phyloP scores from a whole-genome alignment of 2,329 filamentous ascomycete genomes.

The Ceratocystis colombiana region DNA sequence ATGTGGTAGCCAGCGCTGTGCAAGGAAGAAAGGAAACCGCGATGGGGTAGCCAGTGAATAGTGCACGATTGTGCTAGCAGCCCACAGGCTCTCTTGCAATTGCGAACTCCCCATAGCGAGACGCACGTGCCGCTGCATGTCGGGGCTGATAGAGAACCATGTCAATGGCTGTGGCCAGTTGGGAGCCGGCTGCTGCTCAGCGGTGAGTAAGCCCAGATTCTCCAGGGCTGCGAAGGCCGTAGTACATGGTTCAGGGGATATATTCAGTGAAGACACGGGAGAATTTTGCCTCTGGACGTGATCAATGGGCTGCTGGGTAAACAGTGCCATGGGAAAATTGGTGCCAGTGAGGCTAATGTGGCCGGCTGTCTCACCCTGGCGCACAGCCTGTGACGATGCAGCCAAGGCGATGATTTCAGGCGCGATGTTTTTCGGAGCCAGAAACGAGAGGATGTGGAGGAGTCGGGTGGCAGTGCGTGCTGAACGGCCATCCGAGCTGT shows the following conservation, averaged over 20 bases:
- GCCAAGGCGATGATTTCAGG: conserved; percentile 8
- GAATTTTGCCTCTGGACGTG: neutral
- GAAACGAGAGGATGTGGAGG: neutral
- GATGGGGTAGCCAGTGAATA: neutral
- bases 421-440: neutral
- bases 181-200: neutral
- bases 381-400: neutral
- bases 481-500: neutral
- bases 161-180: neutral
- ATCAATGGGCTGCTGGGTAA: neutral
- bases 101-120: conserved; percentile 5
- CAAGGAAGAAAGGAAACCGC: conserved; percentile 7
- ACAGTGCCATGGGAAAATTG: neutral
- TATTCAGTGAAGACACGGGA: neutral
- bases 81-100: conserved; percentile 5
- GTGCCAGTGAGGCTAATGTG: neutral
- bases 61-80: conserved; percentile 6
- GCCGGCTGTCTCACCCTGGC: conserved; percentile 1
- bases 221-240: neutral
- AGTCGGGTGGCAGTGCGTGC: conserved; percentile 1
- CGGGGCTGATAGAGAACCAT: conserved; percentile 2
- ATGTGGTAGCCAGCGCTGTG: conserved; percentile 10
- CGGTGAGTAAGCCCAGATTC: neutral
- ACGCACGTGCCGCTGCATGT: conserved; percentile 10
- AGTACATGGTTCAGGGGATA: neutral